Evolutionary conservation across 2,329 filamentous ascomycete genomes (phyloP).

Genomic region (Ophiostoma ulmi): DNA sequence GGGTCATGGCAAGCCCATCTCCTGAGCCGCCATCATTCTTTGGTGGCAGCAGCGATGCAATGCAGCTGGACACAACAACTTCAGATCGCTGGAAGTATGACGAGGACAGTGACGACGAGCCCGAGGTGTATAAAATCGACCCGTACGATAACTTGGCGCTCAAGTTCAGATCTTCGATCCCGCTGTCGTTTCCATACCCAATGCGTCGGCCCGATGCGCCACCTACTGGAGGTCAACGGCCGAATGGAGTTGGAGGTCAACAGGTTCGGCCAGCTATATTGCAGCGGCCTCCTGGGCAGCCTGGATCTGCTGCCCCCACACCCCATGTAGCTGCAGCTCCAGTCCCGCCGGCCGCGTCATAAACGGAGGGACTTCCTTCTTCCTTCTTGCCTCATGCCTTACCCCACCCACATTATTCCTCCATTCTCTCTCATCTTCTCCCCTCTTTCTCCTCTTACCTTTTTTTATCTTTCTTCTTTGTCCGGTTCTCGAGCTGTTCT

Average conservation of each 20-base stretch:
- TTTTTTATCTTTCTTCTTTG: constrained; percentile 15
- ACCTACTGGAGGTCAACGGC: background rate
- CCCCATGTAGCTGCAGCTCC: constrained; percentile 26
- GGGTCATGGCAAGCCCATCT: constrained; percentile 49
- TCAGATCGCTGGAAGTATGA: constrained; percentile 81
- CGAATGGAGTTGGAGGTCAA: background rate
- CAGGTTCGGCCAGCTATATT: constrained; percentile 25
- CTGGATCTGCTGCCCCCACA: constrained; percentile 16
- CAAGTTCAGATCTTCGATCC: constrained; percentile 57
- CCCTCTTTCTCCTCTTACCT: background rate
- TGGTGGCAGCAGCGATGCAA: background rate
- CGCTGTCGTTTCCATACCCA: constrained; percentile 36
- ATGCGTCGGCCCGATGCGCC: constrained; percentile 25
- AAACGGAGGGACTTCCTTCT: background rate
- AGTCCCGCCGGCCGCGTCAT: background rate
- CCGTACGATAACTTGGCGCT: constrained; percentile 58
- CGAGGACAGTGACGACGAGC: constrained; percentile 76
- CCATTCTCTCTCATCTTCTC: background rate
- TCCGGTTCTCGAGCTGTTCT: constrained; percentile 8
- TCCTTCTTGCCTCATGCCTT: background rate
- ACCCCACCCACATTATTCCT: background rate
- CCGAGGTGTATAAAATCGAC: constrained; percentile 69
- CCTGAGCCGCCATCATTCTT: constrained; percentile 32
- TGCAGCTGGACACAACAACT: constrained; percentile 34
- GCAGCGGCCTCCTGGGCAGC: constrained; percentile 11